A percentile compares a stretch with the other conserved stretches of the same genome.
These are phyloP conservation scores for Aschersonia sp. DNA, from an alignment of 2,329 filamentous ascomycete genomes.

Conservation along the genomic window DNA sequence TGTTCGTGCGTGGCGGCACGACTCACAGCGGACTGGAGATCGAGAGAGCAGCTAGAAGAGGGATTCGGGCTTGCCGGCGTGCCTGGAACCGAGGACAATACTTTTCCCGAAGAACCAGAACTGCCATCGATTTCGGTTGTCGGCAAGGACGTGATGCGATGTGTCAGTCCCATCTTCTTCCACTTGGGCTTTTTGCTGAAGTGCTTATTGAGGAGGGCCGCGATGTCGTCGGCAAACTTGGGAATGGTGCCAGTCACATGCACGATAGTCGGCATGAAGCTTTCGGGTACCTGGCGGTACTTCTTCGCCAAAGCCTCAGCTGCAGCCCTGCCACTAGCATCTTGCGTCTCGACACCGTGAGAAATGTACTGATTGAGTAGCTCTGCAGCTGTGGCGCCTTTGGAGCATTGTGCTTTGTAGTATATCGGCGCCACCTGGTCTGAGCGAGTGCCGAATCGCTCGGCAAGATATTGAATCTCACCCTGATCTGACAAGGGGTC, in stretches of 20 bases:
- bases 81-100: background rate
- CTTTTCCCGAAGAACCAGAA: background rate
- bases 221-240: conserved; percentile 23
- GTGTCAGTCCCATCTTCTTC: conserved; percentile 21
- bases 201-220: conserved; percentile 24
- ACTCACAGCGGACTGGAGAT: conserved; percentile 14
- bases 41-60: conserved; percentile 1
- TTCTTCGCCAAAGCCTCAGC: conserved; percentile 20
- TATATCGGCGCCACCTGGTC: conserved; percentile 27
- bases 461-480: conserved; percentile 28
- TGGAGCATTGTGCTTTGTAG: conserved; percentile 20
- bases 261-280: conserved; percentile 27
- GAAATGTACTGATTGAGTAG: conserved; percentile 28
- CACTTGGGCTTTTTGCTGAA: conserved; percentile 23
- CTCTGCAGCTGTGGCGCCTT: conserved; percentile 23
- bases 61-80: background rate
- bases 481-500: conserved; percentile 14
- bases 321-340: conserved; percentile 14
- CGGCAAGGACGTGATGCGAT: conserved; percentile 21
- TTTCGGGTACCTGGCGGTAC: conserved; percentile 25
- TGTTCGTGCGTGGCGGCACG: conserved; percentile 14
- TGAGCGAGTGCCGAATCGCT: conserved; percentile 25
- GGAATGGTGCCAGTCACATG: conserved; percentile 21
- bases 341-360: conserved; percentile 18
- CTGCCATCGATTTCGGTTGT: conserved; percentile 7